phyloP scores from a whole-genome alignment of 441 rosid species.

The Gossypium davidsonii region DNA sequence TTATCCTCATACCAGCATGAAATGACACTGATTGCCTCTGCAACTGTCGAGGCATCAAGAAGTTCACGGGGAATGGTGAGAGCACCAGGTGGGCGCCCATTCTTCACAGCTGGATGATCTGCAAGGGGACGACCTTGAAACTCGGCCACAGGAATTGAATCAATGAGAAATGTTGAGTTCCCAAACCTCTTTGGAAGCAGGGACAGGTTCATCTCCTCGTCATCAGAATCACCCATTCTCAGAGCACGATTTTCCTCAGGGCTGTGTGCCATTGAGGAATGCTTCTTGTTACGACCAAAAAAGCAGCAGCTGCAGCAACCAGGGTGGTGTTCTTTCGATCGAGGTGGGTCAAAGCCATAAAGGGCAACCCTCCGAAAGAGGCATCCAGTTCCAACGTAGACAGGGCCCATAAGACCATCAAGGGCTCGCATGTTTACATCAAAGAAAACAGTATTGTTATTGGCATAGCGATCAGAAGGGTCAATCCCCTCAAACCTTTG shows the following conservation, averaged over 20 bases:
- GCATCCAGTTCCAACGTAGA: conserved; percentile 88
- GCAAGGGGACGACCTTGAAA: conserved; percentile 92
- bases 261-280: conserved; percentile 36
- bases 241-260: conserved; percentile 76
- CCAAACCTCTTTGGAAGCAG: conserved; percentile 73
- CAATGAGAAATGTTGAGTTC: conserved; percentile 71
- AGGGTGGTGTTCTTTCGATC: conserved; percentile 66
- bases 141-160: conserved; percentile 85
- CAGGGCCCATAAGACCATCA: conserved; percentile 91
- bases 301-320: conserved; percentile 72
- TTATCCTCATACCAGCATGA: conserved; percentile 95
- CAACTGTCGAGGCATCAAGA: conserved; percentile 90
- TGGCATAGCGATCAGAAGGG: conserved; percentile 90
- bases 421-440: conserved; percentile 94
- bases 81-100: conserved; percentile 82
- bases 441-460: conserved; percentile 87
- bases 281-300: conserved; percentile 58
- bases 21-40: conserved; percentile 86
- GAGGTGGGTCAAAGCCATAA: conserved; percentile 86
- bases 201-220: conserved; percentile 74
- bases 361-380: conserved; percentile 80
- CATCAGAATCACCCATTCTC: conserved; percentile 88
- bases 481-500: conserved; percentile 92
- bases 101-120: conserved; percentile 83
- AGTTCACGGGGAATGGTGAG: conserved; percentile 82